Evolutionary conservation across 2,329 filamentous ascomycete species (phyloP), one percentile per base, ranked within the genome.

Genomic region (Colletotrichum higginsianum): DNA sequence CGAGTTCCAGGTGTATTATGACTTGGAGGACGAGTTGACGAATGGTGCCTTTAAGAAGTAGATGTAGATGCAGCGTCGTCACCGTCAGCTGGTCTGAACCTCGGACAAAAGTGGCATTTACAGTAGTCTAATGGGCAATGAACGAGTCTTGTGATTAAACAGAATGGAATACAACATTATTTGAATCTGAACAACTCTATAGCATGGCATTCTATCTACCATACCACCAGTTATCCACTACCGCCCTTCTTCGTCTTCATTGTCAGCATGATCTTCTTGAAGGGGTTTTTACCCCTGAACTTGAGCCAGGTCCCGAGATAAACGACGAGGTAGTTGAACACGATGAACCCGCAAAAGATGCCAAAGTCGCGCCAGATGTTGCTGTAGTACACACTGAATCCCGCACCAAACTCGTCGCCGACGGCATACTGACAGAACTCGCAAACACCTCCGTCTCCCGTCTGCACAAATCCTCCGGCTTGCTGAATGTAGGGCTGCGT

Each of bases 361-460:
- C 90, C 84, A 79, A 92, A 93, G 70, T 92, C 83, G 13, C 90
- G 81, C 92, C 91, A 93, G 57, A 90, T 89, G 62, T 92, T 80
- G 1, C 79, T 79, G 57, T 91, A 90, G 61, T 84, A 89, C 9
- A 92, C 84, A 75, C 90, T 91, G 77, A 93, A 90, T 1, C 83
- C 82, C 0, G 78, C 78, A 0, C 89, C 86, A 75, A 91, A 93
- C 75, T 90, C 80, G 74, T 92, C 89, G 0, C 91, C 92, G 2
- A 80, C 86, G 1, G 84, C 83, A 71, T 88, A 91, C 72, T 90
- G 88, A 74, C 92, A 94, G 77, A 88, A 92, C 26, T 89, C 87
- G 78, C 92, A 94, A 44, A 87, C 77, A 0, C 88, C 90, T 64
- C 87, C 82, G 0, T 82, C 80, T n/a, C 85, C 86, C 1, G 86